phyloP scores from a whole-genome alignment of 2,329 filamentous ascomycete genomes.

The Neofusicoccum kwambonambiense region DNA sequence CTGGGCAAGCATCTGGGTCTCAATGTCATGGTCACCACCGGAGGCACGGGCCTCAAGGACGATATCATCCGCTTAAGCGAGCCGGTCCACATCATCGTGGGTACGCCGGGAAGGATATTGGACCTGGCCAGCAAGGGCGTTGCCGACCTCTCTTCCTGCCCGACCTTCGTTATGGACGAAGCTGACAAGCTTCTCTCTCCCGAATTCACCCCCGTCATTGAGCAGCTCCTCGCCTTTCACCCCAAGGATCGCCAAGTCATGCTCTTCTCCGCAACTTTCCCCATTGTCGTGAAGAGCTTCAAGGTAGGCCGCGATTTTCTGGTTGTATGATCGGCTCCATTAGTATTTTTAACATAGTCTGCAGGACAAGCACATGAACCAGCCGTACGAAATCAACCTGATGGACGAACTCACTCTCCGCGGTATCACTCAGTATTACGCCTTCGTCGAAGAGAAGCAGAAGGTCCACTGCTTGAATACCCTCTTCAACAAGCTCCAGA shows the following conservation, averaged over 20 bases:
- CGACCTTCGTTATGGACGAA: constrained; percentile 99
- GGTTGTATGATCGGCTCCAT: constrained; percentile 14
- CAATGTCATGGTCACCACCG: constrained; percentile 99
- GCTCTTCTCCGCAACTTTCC: constrained; percentile 98
- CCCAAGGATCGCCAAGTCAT: constrained; percentile 98
- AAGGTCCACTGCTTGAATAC: constrained; percentile 99
- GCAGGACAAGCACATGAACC: constrained; percentile 91
- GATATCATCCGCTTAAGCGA: constrained; percentile 95
- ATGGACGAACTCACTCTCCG: constrained; percentile 99
- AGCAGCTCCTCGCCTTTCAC: constrained; percentile 91
- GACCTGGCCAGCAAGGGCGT: constrained; percentile 96
- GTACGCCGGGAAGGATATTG: constrained; percentile 92
- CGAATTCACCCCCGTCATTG: constrained; percentile 96
- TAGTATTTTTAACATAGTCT: background rate
- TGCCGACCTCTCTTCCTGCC: constrained; percentile 91
- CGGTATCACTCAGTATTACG: constrained; percentile 98
- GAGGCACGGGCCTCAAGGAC: constrained; percentile 90
- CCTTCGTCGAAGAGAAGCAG: constrained; percentile 98
- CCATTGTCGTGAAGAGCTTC: constrained; percentile 94
- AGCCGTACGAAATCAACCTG: constrained; percentile 97
- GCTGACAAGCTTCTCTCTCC: constrained; percentile 95
- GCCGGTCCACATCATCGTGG: constrained; percentile 94
- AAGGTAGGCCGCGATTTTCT: constrained; percentile 49
- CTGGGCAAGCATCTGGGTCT: constrained; percentile 94
- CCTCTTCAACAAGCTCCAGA: constrained; percentile 97